Percentiles rank a stretch among this genome's conserved stretches.
phyloP scores from a whole-genome alignment of 495 filamentous ascomycete species.

The Aspergillus diversus region DNA sequence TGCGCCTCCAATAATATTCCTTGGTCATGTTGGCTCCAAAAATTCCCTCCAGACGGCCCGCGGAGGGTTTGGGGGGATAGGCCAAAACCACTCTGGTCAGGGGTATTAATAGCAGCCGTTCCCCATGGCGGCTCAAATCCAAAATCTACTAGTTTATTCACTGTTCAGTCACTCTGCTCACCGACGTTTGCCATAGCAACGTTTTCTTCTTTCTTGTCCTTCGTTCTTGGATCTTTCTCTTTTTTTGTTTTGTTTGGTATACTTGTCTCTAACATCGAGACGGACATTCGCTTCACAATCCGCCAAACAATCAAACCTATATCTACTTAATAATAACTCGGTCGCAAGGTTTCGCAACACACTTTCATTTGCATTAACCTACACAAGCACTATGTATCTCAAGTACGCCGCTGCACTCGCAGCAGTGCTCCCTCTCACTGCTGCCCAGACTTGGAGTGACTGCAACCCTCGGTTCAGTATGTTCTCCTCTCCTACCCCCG shows the following conservation, averaged over 20 bases:
- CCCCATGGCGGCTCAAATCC: conserved; percentile 10
- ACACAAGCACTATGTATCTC: conserved; percentile 34
- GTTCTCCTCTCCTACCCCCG: conserved; percentile 10
- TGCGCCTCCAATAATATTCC: conserved; percentile 20
- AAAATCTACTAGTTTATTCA: not conserved
- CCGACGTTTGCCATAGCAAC: conserved; percentile 11
- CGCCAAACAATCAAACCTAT: conserved; percentile 10
- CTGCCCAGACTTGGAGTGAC: conserved; percentile 52
- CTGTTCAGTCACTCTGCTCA: conserved; percentile 12
- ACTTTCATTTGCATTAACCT: conserved; percentile 6
- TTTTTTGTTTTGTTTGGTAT: conserved; percentile 3
- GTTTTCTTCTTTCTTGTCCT: conserved; percentile 5
- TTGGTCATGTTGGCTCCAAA: conserved; percentile 7
- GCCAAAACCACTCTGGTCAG: conserved; percentile 13
- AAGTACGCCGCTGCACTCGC: conserved; percentile 43
- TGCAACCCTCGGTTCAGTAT: conserved; percentile 47
- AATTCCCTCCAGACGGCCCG: conserved; percentile 11
- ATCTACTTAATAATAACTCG: not conserved
- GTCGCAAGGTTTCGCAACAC: not conserved
- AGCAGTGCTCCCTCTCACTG: conserved; percentile 37
- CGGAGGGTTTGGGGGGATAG: conserved; percentile 5
- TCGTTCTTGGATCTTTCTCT: not conserved
- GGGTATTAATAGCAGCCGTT: conserved; percentile 14
- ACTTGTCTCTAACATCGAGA: conserved; percentile 1
- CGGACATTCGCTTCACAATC: conserved; percentile 14